Evolutionary conservation across 192 early-diverging fungal species (phyloP).

Genomic region (Podila minutissima): DNA sequence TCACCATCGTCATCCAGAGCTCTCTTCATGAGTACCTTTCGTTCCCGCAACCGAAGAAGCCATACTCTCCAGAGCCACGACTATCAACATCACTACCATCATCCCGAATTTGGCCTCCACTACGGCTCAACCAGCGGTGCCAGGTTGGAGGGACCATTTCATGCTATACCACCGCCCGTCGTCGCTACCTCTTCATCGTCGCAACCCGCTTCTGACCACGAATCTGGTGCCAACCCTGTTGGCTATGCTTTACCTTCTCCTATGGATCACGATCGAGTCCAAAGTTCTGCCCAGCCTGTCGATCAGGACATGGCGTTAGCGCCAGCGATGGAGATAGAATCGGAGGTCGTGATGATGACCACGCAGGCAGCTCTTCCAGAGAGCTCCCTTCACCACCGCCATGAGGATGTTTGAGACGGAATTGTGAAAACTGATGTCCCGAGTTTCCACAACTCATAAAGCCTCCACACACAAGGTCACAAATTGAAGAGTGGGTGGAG

Average conservation of each 20-base stretch:
- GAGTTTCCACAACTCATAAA: too few species aligned
- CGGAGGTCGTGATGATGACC: too few species aligned
- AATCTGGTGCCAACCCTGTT: background rate
- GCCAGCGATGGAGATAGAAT: too few species aligned
- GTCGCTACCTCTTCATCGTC: background rate
- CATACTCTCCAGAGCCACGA: background rate
- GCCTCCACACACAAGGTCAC: too few species aligned
- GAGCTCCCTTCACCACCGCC: too few species aligned
- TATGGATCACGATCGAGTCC: background rate
- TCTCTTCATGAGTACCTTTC: background rate
- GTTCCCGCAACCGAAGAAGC: background rate
- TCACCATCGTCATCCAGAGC: background rate
- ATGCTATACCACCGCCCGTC: background rate
- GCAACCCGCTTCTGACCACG: background rate
- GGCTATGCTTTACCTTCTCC: background rate
- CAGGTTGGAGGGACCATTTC: background rate
- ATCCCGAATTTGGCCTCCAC: background rate
- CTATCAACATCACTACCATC: constrained; percentile 1
- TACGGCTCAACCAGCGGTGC: background rate
- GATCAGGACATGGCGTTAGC: too few species aligned
- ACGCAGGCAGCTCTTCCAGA: too few species aligned
- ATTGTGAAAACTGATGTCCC: too few species aligned
- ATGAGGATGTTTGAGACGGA: too few species aligned
- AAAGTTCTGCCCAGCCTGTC: too few species aligned
- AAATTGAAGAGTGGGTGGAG: too few species aligned